Conservation (phyloP, 176 grass and related monocot genomes). For the Triticum aestivum region DNA sequence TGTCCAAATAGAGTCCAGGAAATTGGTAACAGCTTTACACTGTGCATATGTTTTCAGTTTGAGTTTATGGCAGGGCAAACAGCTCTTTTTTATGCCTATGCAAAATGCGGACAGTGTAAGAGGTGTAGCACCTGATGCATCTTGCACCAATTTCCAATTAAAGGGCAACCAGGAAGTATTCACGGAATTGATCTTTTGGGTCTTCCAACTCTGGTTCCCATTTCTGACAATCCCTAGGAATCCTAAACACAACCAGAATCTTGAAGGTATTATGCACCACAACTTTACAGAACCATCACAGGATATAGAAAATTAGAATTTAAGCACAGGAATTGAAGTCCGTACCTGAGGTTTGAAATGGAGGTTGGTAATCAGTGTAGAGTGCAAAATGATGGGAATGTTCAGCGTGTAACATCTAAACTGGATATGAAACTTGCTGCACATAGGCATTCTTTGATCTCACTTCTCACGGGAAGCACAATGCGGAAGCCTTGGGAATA, state of each 20-base stretch:
- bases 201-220: constrained; percentile 43
- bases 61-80: background rate
- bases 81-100: background rate
- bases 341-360: background rate
- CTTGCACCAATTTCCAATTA: constrained; percentile 92
- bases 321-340: background rate
- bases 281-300: background rate
- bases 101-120: constrained; percentile 1
- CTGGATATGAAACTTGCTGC: background rate
- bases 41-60: constrained; percentile 33
- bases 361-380: background rate
- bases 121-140: constrained; percentile 69
- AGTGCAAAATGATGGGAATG: background rate
- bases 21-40: constrained; percentile 79
- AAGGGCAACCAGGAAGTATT: constrained; percentile 74
- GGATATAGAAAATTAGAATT: background rate
- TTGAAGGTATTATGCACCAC: background rate
- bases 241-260: too few relatives aligned
- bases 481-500: constrained; percentile 80
- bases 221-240: too few relatives aligned
- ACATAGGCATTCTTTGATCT: constrained; percentile 55
- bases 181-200: constrained; percentile 78
- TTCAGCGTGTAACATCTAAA: background rate
- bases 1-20: constrained; percentile 94
- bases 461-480: constrained; percentile 74